Base-by-base conservation (phyloP, 371 early-diverging fungal genomes). In the Rhizopus arrhizus region DNA sequence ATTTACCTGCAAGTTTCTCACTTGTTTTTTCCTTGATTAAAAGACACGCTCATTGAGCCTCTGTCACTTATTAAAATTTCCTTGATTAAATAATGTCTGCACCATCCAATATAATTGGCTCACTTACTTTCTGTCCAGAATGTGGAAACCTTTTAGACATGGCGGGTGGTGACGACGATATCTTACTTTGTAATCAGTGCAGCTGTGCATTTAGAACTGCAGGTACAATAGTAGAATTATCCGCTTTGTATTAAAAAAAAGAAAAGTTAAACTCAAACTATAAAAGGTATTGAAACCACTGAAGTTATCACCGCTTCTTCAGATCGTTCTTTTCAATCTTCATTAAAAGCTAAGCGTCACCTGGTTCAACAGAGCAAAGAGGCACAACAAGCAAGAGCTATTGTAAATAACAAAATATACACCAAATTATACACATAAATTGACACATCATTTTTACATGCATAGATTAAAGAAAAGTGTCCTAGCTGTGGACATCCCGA, bases 401-500 rank as follows among this genome's bases (percentile, higher is more conserved):
- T 88, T 70, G 93, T 93, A 84, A 54, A 28, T 22, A 22, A 22
- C 22, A 22, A 22, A 22, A 22, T 22, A 22, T 22, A 22, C 22
- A 22, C 2, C 22, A 22, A 22, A 22, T 22, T 22, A 22, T 2
- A 22, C 2, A 22, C 22, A 22, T 22, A 22, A 22, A 22, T 22
- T 22, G 22, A 22, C 22, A 22, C 2, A 22, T 22, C 22, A 22
- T 22, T 22, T 22, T 22, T 22, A 22, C 22, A 22, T 22, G 22
- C 22, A 22, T 49, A 60, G 57, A 55, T 63, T 5, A 16, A 97
- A 72, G 96, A 98, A 74, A 91, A 90, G 62, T 99, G 99, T 79
- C 96, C 97, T 13, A 88, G 93, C 65, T 96, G 96, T 78, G 92
- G 88, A 36, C 82, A 88, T 34, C 90, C 90, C 9, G 96, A 99